Evolutionary conservation across 1,284 basidiomycete species (phyloP).

Genomic region (Takashimella tepidaria): DNA sequence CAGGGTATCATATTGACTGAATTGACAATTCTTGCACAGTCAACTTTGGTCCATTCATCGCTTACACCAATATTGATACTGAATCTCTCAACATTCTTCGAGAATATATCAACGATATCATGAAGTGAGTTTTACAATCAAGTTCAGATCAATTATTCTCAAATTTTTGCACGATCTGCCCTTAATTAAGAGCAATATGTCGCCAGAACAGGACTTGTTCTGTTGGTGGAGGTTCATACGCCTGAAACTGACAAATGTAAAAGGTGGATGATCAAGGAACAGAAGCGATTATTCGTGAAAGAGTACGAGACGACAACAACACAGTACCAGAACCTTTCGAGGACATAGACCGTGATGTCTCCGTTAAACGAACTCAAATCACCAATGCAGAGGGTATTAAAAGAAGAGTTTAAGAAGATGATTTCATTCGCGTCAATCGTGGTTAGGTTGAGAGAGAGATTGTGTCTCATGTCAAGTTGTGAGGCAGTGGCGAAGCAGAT

Average conservation of each 20-base stretch:
- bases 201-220: too few species aligned
- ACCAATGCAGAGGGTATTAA: too few species aligned
- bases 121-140: constrained; percentile 58
- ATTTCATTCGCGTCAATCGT: too few species aligned
- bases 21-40: constrained; percentile 50
- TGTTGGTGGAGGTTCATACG: constrained; percentile 4
- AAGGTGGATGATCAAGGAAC: constrained; percentile 51
- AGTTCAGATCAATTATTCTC: not conserved
- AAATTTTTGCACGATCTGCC: not conserved
- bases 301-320: constrained; percentile 50
- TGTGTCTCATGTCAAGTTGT: too few species aligned
- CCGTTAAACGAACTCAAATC: too few species aligned
- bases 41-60: constrained; percentile 66
- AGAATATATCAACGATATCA: constrained; percentile 85
- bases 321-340: constrained; percentile 46
- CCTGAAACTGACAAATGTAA: not conserved
- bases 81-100: constrained; percentile 77
- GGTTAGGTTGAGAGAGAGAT: too few species aligned
- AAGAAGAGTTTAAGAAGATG: too few species aligned
- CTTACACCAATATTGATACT: constrained; percentile 82
- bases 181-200: too few species aligned
- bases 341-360: too few species aligned
- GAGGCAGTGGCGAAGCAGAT: too few species aligned
- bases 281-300: constrained; percentile 47
- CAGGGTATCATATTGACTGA: too few species aligned